These are phyloP conservation scores for Populus tremula DNA, from an alignment of 345 rosid species.

Conservation along the genomic window DNA sequence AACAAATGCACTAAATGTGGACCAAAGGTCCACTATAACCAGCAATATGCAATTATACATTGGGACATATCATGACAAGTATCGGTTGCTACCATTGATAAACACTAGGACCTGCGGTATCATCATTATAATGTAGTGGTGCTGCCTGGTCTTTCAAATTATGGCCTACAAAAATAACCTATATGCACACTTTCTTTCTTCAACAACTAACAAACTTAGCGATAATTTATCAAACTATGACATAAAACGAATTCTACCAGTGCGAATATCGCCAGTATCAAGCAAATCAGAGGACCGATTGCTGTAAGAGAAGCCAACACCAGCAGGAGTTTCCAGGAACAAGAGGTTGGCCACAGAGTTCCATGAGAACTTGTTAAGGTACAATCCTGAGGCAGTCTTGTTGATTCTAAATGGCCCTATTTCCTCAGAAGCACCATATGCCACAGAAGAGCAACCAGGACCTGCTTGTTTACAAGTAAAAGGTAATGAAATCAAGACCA, in stretches of 20 bases:
- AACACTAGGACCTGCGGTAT: constrained; percentile 7
- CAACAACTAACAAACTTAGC: background rate
- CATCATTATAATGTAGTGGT: constrained; percentile 12
- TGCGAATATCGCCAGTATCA: constrained; percentile 77
- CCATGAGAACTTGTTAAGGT: constrained; percentile 90
- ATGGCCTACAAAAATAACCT: constrained; percentile 3
- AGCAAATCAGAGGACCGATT: constrained; percentile 77
- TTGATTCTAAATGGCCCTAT: constrained; percentile 90
- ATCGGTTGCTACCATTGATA: background rate
- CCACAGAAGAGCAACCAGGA: constrained; percentile 98
- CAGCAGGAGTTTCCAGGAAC: constrained; percentile 95
- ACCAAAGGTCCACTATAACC: background rate
- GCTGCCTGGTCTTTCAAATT: constrained; percentile 5
- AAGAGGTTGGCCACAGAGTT: constrained; percentile 78
- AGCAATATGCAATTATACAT: background rate
- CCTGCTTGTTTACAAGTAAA: constrained; percentile 34
- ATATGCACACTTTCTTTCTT: background rate
- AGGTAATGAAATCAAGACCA: background rate
- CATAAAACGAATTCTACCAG: constrained; percentile 43
- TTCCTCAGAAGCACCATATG: constrained; percentile 98
- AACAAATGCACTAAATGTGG: background rate
- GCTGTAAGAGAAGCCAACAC: constrained; percentile 95
- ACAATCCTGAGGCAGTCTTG: constrained; percentile 73
- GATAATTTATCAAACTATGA: background rate
- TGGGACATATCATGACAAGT: background rate